These are phyloP conservation scores for Suhomyces vadensis DNA, from an alignment of 805 yeast species.

Conservation along the genomic window DNA sequence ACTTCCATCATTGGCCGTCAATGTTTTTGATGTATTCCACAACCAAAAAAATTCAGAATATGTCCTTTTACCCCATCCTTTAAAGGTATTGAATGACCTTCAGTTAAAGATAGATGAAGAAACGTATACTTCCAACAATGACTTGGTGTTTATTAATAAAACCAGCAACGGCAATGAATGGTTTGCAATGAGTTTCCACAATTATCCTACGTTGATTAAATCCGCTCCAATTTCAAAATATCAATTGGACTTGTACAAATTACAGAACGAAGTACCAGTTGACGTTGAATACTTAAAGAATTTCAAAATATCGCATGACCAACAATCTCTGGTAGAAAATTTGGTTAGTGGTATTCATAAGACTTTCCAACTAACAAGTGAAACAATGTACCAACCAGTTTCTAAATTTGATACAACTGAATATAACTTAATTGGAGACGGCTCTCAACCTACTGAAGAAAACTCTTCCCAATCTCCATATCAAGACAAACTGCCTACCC, in stretches of 20 bases:
- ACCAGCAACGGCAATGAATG: constrained; percentile 66
- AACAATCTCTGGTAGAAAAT: constrained; percentile 22
- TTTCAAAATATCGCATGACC: constrained; percentile 18
- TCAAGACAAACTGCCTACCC: neutral
- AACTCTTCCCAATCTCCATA: neutral
- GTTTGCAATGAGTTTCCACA: constrained; percentile 79
- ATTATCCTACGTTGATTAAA: constrained; percentile 79
- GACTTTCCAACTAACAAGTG: constrained; percentile 27
- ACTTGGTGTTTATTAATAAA: constrained; percentile 63
- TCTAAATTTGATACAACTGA: constrained; percentile 24
- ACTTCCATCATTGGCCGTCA: constrained; percentile 69
- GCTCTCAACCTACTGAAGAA: constrained; percentile 6
- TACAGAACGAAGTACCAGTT: constrained; percentile 19
- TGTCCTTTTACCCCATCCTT: constrained; percentile 70
- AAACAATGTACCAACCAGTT: constrained; percentile 38
- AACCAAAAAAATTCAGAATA: constrained; percentile 30
- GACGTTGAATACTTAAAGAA: constrained; percentile 18
- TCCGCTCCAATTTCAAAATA: constrained; percentile 77
- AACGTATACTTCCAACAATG: constrained; percentile 21
- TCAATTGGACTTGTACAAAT: constrained; percentile 38
- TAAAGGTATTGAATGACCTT: constrained; percentile 41
- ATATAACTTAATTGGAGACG: constrained; percentile 29
- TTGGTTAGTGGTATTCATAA: constrained; percentile 40
- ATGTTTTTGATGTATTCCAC: constrained; percentile 73
- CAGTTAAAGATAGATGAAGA: constrained; percentile 23